Evolutionary conservation across 75 land plant species (phyloP).

Genomic region (Sequoiadendron giganteum): DNA sequence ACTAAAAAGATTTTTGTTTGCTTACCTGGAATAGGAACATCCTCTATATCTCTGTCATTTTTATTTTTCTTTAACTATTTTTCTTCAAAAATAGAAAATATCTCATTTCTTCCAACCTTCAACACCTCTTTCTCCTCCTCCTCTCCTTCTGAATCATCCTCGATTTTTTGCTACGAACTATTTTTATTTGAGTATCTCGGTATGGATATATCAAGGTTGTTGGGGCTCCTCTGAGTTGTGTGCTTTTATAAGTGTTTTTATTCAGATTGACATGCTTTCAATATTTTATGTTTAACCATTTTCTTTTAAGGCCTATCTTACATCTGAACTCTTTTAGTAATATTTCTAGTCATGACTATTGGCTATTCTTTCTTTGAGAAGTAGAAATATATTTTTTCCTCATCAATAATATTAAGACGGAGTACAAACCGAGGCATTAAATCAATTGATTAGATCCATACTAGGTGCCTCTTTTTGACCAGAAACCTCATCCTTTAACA

Average conservation of each 20-base stretch:
- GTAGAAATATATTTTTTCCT: no score
- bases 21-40: not conserved
- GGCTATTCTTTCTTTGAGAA: not conserved
- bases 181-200: not conserved
- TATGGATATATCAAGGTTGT: not conserved
- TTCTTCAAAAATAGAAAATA: not conserved
- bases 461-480: no score
- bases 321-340: not conserved
- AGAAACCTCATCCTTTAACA: no score
- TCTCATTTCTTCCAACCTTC: slow-evolving; percentile 11
- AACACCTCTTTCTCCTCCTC: slow-evolving; percentile 11
- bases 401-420: no score
- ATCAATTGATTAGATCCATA: no score
- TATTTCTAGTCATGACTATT: not conserved
- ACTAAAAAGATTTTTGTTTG: not conserved
- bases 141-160: no score
- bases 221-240: not conserved
- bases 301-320: not conserved
- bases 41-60: not conserved
- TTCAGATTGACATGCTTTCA: not conserved
- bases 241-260: not conserved
- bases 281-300: not conserved
- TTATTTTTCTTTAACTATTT: not conserved
- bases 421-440: no score
- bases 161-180: not conserved